A percentile compares a stretch with the other conserved stretches of the same genome.
These are phyloP conservation scores for Atkinsonella hypoxylon DNA, from an alignment of 2,329 filamentous ascomycete species.

Conservation along the genomic window DNA sequence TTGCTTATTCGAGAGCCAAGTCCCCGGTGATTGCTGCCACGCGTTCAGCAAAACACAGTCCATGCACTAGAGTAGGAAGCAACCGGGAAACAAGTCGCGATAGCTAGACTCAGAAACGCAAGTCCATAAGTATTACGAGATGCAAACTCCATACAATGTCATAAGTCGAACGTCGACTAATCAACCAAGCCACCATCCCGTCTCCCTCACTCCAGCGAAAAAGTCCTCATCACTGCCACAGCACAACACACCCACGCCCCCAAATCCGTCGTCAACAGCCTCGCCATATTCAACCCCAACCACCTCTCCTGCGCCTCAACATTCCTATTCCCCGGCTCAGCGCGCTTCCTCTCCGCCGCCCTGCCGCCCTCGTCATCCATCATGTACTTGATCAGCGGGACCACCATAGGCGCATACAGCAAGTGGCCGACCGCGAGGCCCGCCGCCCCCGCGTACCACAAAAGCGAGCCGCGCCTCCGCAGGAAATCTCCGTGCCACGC, in stretches of 20 bases:
- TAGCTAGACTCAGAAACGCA: too few species aligned
- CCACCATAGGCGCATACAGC: constrained; percentile 21
- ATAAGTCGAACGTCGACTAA: not conserved
- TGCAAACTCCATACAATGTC: too few species aligned
- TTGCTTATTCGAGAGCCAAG: too few species aligned
- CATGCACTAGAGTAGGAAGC: too few species aligned
- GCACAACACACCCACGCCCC: constrained; percentile 21
- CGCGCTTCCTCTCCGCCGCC: constrained; percentile 6
- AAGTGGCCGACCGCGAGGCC: constrained; percentile 21
- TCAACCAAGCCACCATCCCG: not conserved
- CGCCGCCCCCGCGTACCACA: constrained; percentile 22
- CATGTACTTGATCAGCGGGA: constrained; percentile 19
- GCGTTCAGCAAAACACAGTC: too few species aligned
- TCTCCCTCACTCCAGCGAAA: constrained; percentile 2
- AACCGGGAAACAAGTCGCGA: too few species aligned
- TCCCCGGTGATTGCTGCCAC: too few species aligned
- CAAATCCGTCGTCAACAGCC: constrained; percentile 23
- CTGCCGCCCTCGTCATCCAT: constrained; percentile 14
- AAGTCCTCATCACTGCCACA: constrained; percentile 12
- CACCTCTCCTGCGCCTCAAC: constrained; percentile 20
- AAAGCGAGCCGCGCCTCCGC: constrained; percentile 12
- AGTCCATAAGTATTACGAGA: too few species aligned
- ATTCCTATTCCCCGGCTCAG: constrained; percentile 12
- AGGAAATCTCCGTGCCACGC: constrained; percentile 14
- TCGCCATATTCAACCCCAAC: constrained; percentile 18